These are phyloP conservation scores for Trichoderma semiorbis DNA, from an alignment of 2,329 filamentous ascomycete species.

Conservation along the genomic window DNA sequence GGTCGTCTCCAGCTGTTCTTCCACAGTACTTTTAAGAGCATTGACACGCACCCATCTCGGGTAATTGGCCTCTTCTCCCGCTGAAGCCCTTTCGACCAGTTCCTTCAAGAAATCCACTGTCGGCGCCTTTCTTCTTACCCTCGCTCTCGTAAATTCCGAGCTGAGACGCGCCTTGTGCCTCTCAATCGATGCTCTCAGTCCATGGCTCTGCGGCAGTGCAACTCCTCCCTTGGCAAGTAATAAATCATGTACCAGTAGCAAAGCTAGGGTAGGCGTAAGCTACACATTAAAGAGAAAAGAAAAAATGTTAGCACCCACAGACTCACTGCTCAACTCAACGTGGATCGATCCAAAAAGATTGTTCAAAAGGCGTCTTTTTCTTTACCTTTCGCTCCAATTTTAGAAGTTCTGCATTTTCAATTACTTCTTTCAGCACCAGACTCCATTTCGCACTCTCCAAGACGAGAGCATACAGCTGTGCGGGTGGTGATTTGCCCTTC, in stretches of 20 bases:
- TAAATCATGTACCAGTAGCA: conserved; percentile 84
- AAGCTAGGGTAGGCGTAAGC: conserved; percentile 74
- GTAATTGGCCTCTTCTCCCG: conserved; percentile 54
- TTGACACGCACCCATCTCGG: conserved; percentile 95
- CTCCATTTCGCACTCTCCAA: conserved; percentile 92
- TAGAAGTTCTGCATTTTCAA: conserved; percentile 75
- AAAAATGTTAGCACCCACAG: neutral
- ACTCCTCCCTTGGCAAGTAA: conserved; percentile 79
- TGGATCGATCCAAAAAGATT: neutral
- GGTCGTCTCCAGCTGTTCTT: conserved; percentile 69
- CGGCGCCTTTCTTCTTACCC: conserved; percentile 67
- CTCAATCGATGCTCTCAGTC: conserved; percentile 70
- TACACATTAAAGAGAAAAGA: conserved; percentile 35
- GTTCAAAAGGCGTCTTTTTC: neutral
- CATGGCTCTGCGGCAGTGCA: conserved; percentile 74
- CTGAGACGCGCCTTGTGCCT: conserved; percentile 76
- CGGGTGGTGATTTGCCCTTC: conserved; percentile 70
- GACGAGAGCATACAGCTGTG: conserved; percentile 83
- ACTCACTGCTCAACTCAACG: neutral
- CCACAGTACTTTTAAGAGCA: conserved; percentile 66
- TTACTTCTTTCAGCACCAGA: conserved; percentile 77
- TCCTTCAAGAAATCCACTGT: conserved; percentile 64
- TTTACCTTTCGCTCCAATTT: conserved; percentile 78
- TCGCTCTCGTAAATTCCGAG: conserved; percentile 77
- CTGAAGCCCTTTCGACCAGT: conserved; percentile 50